Evolutionary conservation across 148 eudicot genomes (phyloP).

Genomic region (Nyssa sinensis): DNA sequence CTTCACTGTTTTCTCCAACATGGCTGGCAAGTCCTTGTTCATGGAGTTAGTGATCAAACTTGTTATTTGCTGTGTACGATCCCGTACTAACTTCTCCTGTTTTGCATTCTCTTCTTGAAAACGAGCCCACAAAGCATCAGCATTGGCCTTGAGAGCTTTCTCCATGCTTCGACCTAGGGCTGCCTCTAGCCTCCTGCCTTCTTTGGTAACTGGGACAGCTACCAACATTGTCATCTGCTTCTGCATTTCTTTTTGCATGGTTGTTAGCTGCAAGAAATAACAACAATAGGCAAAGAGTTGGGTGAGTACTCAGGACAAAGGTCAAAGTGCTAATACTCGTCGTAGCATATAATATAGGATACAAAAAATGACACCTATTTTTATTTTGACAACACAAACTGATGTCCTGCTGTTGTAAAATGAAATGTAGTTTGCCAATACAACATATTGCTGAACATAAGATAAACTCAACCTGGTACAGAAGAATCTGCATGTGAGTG

Average conservation of each 20-base stretch:
- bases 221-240: constrained; percentile 59
- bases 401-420: neutral
- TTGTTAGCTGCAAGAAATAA: constrained; percentile 47
- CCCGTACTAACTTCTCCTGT: constrained; percentile 68
- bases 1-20: constrained; percentile 73
- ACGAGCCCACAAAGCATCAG: constrained; percentile 90
- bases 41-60: constrained; percentile 48
- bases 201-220: constrained; percentile 66
- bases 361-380: neutral
- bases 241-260: constrained; percentile 66
- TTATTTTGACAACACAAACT: neutral
- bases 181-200: constrained; percentile 77
- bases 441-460: neutral
- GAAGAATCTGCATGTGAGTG: neutral
- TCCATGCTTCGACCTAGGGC: constrained; percentile 70
- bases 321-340: neutral
- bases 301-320: neutral
- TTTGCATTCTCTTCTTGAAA: constrained; percentile 69
- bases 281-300: neutral
- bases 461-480: neutral
- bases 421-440: neutral
- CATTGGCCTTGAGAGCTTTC: constrained; percentile 71
- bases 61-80: constrained; percentile 63
- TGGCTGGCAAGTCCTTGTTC: constrained; percentile 60
- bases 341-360: neutral